Conservation (phyloP, 805 yeast species). For the Candida krabiensis region DNA sequence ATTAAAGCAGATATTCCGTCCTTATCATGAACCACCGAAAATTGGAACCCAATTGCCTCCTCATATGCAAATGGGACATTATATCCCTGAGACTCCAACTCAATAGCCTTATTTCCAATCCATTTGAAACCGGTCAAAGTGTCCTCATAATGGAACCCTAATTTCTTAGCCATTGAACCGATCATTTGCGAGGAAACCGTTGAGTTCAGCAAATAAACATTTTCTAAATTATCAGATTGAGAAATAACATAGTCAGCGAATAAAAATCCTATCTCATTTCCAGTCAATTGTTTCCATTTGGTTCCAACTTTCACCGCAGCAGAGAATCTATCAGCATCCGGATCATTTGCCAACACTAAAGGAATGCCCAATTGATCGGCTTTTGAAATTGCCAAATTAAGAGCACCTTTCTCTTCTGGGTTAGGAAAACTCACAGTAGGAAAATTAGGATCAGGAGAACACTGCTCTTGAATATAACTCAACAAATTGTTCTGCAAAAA, state of each 20-base stretch:
- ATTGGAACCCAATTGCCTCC: slow-evolving; percentile 97
- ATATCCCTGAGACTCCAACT: slow-evolving; percentile 61
- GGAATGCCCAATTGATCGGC: slow-evolving; percentile 52
- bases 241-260: slow-evolving; percentile 67
- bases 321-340: slow-evolving; percentile 95
- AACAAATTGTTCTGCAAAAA: slow-evolving; percentile 35
- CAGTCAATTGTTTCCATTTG: slow-evolving; percentile 78
- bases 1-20: slow-evolving; percentile 86
- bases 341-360: slow-evolving; percentile 86
- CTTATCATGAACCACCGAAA: slow-evolving; percentile 79
- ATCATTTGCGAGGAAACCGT: slow-evolving; percentile 91
- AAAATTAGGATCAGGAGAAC: slow-evolving; percentile 78
- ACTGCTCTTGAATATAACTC: slow-evolving; percentile 61
- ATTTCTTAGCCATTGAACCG: slow-evolving; percentile 58
- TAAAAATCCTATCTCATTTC: slow-evolving; percentile 86
- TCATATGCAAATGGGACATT: slow-evolving; percentile 87
- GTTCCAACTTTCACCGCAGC: slow-evolving; percentile 60
- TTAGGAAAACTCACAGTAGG: slow-evolving; percentile 89
- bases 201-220: slow-evolving; percentile 69
- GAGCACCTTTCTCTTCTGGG: slow-evolving; percentile 94
- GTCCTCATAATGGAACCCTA: slow-evolving; percentile 67
- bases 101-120: slow-evolving; percentile 89
- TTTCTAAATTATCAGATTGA: slow-evolving; percentile 27
- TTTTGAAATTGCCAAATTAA: slow-evolving; percentile 61
- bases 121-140: slow-evolving; percentile 96